Evolutionary conservation across 768 basidiomycete species (phyloP).

Genomic region (Ramaria sp.): DNA sequence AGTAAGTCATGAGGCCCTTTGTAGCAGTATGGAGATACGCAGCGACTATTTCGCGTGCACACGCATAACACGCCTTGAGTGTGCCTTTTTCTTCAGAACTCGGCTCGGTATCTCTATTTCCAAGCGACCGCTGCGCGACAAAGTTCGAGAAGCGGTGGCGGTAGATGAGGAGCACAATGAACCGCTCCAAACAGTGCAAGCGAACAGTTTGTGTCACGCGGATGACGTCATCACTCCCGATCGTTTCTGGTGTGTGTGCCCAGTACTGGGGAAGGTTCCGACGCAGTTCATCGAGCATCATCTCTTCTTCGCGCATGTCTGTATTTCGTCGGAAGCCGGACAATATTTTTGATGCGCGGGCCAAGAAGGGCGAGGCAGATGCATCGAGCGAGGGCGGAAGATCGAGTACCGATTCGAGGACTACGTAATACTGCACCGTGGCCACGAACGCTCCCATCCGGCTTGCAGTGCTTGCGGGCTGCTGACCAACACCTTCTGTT

Average conservation of each 20-base stretch:
- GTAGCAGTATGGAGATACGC: slow-evolving; percentile 78
- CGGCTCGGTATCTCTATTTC: slow-evolving; percentile 33
- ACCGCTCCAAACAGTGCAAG: slow-evolving; percentile 80
- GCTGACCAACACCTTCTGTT: slow-evolving; percentile 45
- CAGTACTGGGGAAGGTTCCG: slow-evolving; percentile 63
- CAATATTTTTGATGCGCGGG: slow-evolving; percentile 58
- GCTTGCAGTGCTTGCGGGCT: slow-evolving; percentile 62
- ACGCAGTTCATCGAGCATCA: slow-evolving; percentile 70
- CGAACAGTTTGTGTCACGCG: slow-evolving; percentile 83
- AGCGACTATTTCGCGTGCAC: slow-evolving; percentile 72
- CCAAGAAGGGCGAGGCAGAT: slow-evolving; percentile 65
- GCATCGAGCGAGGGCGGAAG: slow-evolving; percentile 31
- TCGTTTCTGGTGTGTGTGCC: slow-evolving; percentile 70
- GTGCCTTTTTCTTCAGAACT: slow-evolving; percentile 71
- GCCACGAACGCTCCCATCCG: slow-evolving; percentile 75
- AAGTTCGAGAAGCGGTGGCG: slow-evolving; percentile 76
- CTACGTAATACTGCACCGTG: slow-evolving; percentile 69
- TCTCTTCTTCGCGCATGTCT: slow-evolving; percentile 65
- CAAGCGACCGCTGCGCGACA: slow-evolving; percentile 29
- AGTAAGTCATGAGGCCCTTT: slow-evolving; percentile 90
- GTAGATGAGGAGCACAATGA: slow-evolving; percentile 79
- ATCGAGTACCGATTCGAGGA: slow-evolving; percentile 82
- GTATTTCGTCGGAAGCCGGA: slow-evolving; percentile 49
- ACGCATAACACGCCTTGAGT: slow-evolving; percentile 62
- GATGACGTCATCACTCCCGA: slow-evolving; percentile 78